Evolutionary conservation across 1,139 yeast species (phyloP), one percentile per base, ranked within the genome.

Genomic region (Hemisphaericaspora xylofermentans): DNA sequence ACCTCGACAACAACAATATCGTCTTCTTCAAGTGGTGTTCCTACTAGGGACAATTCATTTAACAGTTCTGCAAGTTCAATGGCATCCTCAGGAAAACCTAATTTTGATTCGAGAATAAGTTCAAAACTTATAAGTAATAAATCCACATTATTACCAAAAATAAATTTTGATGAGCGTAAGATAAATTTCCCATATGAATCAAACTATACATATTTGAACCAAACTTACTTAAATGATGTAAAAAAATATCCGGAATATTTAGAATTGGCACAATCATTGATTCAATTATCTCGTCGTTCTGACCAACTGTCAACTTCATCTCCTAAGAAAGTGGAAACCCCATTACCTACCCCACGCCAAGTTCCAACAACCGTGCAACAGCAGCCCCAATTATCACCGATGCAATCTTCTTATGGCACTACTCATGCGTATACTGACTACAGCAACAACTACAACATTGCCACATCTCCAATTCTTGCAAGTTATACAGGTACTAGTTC

Each of bases 171-270:
- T 28, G 73, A 66, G 44, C 59, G 69, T 39, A 69, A 69, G 48
- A 69, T 74, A 37, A 72, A 76, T 53, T 78, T 74, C 51, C 82
- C 82, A 6, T 78, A 71, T 53, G 79, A 76, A 51, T 73, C 77
- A 18, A 76, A 77, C 50, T 77, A 77, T 52, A 73, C 80, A 14
- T 77, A 77, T 51, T 59, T 71, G 52, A 70, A 71, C 52, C 61
- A 67, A 46, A 69, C 76, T 6, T 72, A 72, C 47, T 56, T 72
- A 53, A 66, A 60, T 31, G 78, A 72, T 50, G 74, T 72, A 34
- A 71, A 67, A 44, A 63, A 55, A 47, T 72, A 67, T 52, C 77
- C 77, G n/a, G 76, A 71, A 53, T 72, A 72, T 49, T 61, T 72
- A 53, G 76, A 72, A 49, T 59, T 71, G 43, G 78, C 78, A 1